phyloP scores from a whole-genome alignment of 805 yeast genomes.

The Priceomyces fermenticarens region DNA sequence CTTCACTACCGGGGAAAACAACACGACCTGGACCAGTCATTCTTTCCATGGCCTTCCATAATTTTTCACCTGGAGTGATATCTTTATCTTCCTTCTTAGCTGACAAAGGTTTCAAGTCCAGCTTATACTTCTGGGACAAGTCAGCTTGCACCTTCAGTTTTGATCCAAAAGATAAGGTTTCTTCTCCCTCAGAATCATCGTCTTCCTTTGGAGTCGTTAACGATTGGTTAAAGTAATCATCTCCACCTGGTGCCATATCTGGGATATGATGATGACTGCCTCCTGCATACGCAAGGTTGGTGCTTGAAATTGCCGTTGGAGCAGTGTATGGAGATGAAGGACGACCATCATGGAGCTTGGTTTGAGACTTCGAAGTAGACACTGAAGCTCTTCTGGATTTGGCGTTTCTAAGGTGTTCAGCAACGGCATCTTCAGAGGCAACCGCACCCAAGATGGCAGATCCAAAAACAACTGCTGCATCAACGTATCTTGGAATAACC shows the following conservation, averaged over 20 bases:
- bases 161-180: constrained; percentile 58
- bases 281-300: constrained; percentile 46
- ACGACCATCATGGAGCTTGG: constrained; percentile 28
- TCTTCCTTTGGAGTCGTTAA: constrained; percentile 7
- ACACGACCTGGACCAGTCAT: constrained; percentile 83
- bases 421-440: constrained; percentile 69
- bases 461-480: constrained; percentile 96
- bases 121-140: constrained; percentile 40
- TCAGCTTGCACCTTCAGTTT: constrained; percentile 53
- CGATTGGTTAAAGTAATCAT: constrained; percentile 41
- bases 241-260: constrained; percentile 38
- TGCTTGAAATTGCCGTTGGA: constrained; percentile 68
- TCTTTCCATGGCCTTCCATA: constrained; percentile 86
- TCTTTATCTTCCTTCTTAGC: constrained; percentile 14
- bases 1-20: constrained; percentile 59
- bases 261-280: constrained; percentile 29
- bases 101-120: constrained; percentile 41
- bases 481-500: constrained; percentile 90
- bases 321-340: constrained; percentile 74
- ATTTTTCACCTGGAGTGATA: constrained; percentile 50
- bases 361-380: constrained; percentile 26
- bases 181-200: constrained; percentile 46
- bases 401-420: constrained; percentile 29
- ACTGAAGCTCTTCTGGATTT: constrained; percentile 34
- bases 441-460: constrained; percentile 93